Evolutionary conservation across 2,329 filamentous ascomycete genomes (phyloP), one percentile per base, ranked within the genome.

Genomic region (Fonsecaea pugnacius): DNA sequence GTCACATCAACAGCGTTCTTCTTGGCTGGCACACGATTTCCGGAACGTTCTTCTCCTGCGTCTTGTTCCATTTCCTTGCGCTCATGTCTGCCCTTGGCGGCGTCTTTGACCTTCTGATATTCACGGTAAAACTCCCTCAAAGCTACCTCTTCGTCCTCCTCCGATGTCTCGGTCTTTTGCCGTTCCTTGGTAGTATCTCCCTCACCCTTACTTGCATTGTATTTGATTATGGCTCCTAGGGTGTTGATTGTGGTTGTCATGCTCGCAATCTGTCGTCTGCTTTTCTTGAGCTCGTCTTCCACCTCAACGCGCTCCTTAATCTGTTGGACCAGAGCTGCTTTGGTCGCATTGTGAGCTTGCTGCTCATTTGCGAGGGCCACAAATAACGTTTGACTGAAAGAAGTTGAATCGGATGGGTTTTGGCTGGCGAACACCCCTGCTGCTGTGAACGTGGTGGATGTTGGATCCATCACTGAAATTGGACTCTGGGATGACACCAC

Each of bases 221-320:
- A 55, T 54, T 69, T 67, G 48, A 70, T 59, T 27, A 68, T 70
- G 40, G 60, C 62, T 52, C 64, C 57, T 52, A 71, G 58, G 33
- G 56, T 65, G 30, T 67, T 69, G 38, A 69, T 62, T 10, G 65
- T 64, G 43, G 38, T 57, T 14, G 53, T 62, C 59, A 69, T 60
- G 38, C 65, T 62, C 48, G 56, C 35, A 58, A 66, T 67, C 43
- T 67, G 58, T 38, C 64, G 51, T 35, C 53, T n/a, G 33, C 56
- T 27, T 33, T 58, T 62, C 24, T 60, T 53, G 55, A 64, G 50
- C 36, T 68, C 60, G 5, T 58, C 56, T 48, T 68, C 65, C 24
- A 63, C 46, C 24, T 64, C 55, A 40, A 27, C 18, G 33, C 58
- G 57, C 18, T 40, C 52, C 21, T 59, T 35, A 32, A 60, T 59